Percentiles rank a stretch among this genome's conserved stretches.
Evolutionary conservation across 2,329 filamentous ascomycete genomes (phyloP).

Genomic region (Exophiala oligosperma): DNA sequence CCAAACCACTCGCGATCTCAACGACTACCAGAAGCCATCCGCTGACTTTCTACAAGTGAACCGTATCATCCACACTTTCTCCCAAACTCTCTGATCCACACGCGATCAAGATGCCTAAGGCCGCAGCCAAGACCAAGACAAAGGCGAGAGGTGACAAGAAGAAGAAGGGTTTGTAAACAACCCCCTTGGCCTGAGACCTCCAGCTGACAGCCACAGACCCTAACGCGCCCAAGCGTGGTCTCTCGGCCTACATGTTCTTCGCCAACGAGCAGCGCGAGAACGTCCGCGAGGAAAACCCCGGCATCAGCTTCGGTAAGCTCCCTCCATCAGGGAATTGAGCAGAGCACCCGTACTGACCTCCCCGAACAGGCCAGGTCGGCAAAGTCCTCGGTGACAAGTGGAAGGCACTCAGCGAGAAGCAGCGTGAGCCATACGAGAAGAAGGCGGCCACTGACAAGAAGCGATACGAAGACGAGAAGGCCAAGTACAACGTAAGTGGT

Average conservation of each 20-base stretch:
- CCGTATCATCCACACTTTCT: background rate
- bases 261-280: conserved; percentile 99
- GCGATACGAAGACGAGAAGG: conserved; percentile 98
- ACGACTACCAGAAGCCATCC: background rate
- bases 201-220: conserved; percentile 61
- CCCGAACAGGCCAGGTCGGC: conserved; percentile 76
- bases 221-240: conserved; percentile 98
- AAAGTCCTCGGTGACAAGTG: conserved; percentile 98
- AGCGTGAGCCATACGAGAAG: conserved; percentile 90
- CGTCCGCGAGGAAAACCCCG: conserved; percentile 96
- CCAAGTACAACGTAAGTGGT: conserved; percentile 73
- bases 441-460: conserved; percentile 98
- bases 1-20: background rate
- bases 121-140: conserved; percentile 60
- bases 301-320: conserved; percentile 84
- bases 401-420: conserved; percentile 94
- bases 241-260: conserved; percentile 99
- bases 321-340: background rate
- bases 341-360: conserved; percentile 5
- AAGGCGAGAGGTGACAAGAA: conserved; percentile 64
- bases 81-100: background rate
- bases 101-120: conserved; percentile 64
- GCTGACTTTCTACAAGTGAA: conserved; percentile 4
- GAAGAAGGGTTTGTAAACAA: conserved; percentile 64
- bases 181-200: conserved; percentile 1